Conservation (phyloP, 2,329 filamentous ascomycete species). For the Thielaviopsis musarum region DNA sequence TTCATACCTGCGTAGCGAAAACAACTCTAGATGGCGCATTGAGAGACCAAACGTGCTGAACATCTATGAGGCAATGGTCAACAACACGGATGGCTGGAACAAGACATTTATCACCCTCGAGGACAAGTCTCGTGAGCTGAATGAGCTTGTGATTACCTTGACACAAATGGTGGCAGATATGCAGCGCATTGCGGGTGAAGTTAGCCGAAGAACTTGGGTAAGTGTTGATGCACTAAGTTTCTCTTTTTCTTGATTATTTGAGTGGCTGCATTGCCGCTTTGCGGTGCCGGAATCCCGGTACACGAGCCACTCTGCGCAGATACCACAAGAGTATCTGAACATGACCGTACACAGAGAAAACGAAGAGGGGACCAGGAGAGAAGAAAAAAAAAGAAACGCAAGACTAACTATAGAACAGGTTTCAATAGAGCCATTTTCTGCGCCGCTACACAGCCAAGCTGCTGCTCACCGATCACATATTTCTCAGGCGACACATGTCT, state of each 20-base stretch:
- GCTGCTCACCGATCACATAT: slow-evolving; percentile 9
- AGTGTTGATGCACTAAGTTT: slow-evolving; percentile 18
- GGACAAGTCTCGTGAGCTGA: slow-evolving; percentile 50
- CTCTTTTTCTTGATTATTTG: too few relatives aligned
- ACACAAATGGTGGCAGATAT: slow-evolving; percentile 70
- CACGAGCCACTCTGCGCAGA: too few relatives aligned
- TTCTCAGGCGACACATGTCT: slow-evolving; percentile 7
- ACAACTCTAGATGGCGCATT: slow-evolving; percentile 40
- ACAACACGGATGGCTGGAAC: slow-evolving; percentile 82
- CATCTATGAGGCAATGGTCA: slow-evolving; percentile 79
- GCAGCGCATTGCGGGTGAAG: slow-evolving; percentile 66
- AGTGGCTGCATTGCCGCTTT: too few relatives aligned
- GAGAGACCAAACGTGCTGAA: slow-evolving; percentile 48
- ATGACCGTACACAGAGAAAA: too few relatives aligned
- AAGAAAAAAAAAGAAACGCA: too few relatives aligned
- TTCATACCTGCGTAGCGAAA: slow-evolving; percentile 53
- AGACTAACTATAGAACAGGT: background rate
- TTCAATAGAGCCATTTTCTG: slow-evolving; percentile 8
- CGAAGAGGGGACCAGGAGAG: too few relatives aligned
- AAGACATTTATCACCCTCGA: slow-evolving; percentile 63
- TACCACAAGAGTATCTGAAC: too few relatives aligned
- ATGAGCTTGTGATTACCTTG: slow-evolving; percentile 38
- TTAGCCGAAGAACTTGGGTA: slow-evolving; percentile 64
- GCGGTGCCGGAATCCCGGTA: too few relatives aligned
- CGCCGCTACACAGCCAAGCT: slow-evolving; percentile 4